phyloP scores from a whole-genome alignment of 106 monocot genomes.

The Acorus calamus region DNA sequence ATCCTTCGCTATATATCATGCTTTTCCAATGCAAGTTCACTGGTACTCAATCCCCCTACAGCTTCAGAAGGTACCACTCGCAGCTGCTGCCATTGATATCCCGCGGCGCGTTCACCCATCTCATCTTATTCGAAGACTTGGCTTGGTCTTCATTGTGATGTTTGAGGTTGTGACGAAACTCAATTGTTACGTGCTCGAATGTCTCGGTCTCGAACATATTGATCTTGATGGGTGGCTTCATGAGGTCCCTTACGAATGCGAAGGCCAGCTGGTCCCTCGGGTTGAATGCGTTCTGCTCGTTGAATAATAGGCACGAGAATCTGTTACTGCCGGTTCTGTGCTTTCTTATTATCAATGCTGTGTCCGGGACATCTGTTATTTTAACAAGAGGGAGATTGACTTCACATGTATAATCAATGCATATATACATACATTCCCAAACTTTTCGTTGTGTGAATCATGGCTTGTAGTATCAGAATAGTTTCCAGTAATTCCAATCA shows the following conservation, averaged over 20 bases:
- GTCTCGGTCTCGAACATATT: conserved; percentile 74
- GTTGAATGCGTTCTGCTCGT: conserved; percentile 89
- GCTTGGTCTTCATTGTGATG: not conserved
- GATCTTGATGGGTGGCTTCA: conserved; percentile 51
- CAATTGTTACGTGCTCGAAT: conserved; percentile 65
- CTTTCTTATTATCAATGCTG: conserved; percentile 64
- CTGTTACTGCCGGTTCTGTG: conserved; percentile 39
- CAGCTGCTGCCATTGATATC: conserved; percentile 52
- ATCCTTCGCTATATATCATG: not conserved
- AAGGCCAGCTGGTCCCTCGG: conserved; percentile 88
- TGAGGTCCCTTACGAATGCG: conserved; percentile 77
- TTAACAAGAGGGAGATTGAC: too few relatives aligned
- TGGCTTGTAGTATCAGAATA: too few relatives aligned
- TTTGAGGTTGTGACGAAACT: conserved; percentile 78
- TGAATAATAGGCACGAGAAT: conserved; percentile 93
- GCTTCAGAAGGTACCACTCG: conserved; percentile 43
- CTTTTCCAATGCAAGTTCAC: too few relatives aligned
- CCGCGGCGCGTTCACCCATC: conserved; percentile 23
- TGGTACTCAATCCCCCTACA: conserved; percentile 54
- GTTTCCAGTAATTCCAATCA: too few relatives aligned
- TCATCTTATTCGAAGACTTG: not conserved
- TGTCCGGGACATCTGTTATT: conserved; percentile 80
- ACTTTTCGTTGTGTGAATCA: too few relatives aligned
- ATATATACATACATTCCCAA: too few relatives aligned
- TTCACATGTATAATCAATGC: too few relatives aligned